phyloP scores from a whole-genome alignment of 2,329 filamentous ascomycete species.

The Sporothrix sp. region DNA sequence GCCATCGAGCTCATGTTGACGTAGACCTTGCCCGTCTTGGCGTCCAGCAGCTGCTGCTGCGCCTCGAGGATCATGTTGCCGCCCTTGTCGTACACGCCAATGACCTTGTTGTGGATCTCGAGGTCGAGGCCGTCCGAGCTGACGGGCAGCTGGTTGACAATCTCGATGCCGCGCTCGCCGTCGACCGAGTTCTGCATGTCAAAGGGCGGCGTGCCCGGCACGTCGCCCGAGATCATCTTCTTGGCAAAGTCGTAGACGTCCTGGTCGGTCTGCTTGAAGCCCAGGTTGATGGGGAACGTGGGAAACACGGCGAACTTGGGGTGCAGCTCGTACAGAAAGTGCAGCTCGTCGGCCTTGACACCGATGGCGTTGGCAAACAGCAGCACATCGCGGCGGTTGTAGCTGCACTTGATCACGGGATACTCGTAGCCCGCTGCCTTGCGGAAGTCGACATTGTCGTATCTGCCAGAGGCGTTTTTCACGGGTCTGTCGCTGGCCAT shows the following conservation, averaged over 20 bases:
- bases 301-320: conserved; percentile 35
- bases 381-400: conserved; percentile 34
- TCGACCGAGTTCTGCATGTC: conserved; percentile 33
- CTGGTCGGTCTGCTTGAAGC: conserved; percentile 36
- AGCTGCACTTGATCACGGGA: conserved; percentile 30
- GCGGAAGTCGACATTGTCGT: conserved; percentile 33
- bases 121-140: conserved; percentile 28
- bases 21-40: conserved; percentile 29
- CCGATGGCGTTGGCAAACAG: conserved; percentile 34
- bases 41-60: conserved; percentile 31
- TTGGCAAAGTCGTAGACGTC: conserved; percentile 35
- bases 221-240: conserved; percentile 25
- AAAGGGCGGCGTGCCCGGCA: conserved; percentile 32
- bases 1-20: conserved; percentile 30
- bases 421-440: conserved; percentile 30
- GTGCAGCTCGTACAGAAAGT: conserved; percentile 36
- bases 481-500: conserved; percentile 22
- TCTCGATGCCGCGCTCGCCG: conserved; percentile 32
- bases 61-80: conserved; percentile 34
- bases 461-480: conserved; percentile 29
- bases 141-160: conserved; percentile 28
- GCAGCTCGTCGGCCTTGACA: conserved; percentile 29
- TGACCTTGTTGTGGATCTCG: conserved; percentile 30
- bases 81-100: conserved; percentile 38
- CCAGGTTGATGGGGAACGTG: conserved; percentile 37